These are phyloP conservation scores for Casuarina equisetifolia DNA, from an alignment of 306 rosid species.

Conservation along the genomic window DNA sequence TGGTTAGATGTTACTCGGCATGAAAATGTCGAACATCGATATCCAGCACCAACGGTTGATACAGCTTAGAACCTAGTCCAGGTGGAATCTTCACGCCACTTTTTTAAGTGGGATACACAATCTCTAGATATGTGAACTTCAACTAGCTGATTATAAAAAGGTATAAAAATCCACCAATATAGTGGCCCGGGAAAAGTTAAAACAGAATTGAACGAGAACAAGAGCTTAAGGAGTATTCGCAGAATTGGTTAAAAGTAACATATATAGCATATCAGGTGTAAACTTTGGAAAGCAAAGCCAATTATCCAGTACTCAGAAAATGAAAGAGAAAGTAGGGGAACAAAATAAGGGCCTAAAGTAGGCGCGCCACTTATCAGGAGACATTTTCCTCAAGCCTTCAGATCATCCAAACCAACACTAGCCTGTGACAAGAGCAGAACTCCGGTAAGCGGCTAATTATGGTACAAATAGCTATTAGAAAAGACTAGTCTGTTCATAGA, in stretches of 20 bases:
- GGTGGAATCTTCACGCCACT: background rate
- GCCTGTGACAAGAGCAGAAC: constrained; percentile 51
- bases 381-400: constrained; percentile 57
- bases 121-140: background rate
- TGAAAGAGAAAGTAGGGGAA: background rate
- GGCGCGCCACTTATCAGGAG: constrained; percentile 17
- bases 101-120: background rate
- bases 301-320: constrained; percentile 18
- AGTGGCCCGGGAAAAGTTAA: background rate
- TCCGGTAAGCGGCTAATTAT: constrained; percentile 1
- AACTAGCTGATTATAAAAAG: background rate
- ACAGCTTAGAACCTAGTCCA: background rate
- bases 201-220: background rate
- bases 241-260: background rate
- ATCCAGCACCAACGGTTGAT: background rate
- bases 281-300: constrained; percentile 8
- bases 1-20: background rate
- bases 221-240: background rate
- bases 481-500: background rate
- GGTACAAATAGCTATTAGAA: constrained; percentile 3
- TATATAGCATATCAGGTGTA: constrained; percentile 17
- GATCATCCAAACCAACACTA: constrained; percentile 80
- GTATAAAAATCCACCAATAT: background rate
- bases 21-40: background rate
- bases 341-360: constrained; percentile 2